These are phyloP conservation scores for Arthrobotrys sphaeroides DNA, from an alignment of 2,329 filamentous ascomycete species.

Conservation along the genomic window DNA sequence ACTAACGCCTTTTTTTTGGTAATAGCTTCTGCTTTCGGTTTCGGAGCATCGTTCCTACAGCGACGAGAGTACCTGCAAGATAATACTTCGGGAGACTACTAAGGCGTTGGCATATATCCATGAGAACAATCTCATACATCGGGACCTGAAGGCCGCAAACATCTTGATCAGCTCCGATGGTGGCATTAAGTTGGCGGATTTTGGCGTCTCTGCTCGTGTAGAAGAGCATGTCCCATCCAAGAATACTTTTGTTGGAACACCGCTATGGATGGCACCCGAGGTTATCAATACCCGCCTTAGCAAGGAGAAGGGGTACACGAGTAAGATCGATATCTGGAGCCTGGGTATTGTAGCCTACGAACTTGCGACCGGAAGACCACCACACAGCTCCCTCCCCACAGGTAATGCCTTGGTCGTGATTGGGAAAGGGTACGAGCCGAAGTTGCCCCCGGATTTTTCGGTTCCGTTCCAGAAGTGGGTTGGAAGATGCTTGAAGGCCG, in stretches of 20 bases:
- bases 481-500: slow-evolving; percentile 84
- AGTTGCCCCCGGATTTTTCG: slow-evolving; percentile 80
- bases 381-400: slow-evolving; percentile 82
- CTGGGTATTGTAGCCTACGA: slow-evolving; percentile 92
- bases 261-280: slow-evolving; percentile 97
- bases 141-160: slow-evolving; percentile 97
- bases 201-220: slow-evolving; percentile 89
- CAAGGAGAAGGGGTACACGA: slow-evolving; percentile 73
- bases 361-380: slow-evolving; percentile 87
- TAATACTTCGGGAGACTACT: slow-evolving; percentile 16
- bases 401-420: slow-evolving; percentile 96
- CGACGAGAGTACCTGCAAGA: slow-evolving; percentile 5
- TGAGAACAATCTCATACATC: slow-evolving; percentile 91
- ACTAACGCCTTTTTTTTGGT: neutral
- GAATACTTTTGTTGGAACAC: slow-evolving; percentile 94
- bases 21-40: neutral
- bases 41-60: neutral
- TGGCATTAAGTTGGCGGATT: slow-evolving; percentile 98
- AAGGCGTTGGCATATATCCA: slow-evolving; percentile 75
- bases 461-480: slow-evolving; percentile 96
- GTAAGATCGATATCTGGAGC: slow-evolving; percentile 94
- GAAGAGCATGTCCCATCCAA: slow-evolving; percentile 89
- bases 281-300: slow-evolving; percentile 65
- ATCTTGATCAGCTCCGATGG: slow-evolving; percentile 93
- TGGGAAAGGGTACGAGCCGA: slow-evolving; percentile 84